phyloP scores from a whole-genome alignment of 1,284 basidiomycete species.

The Heterobasidion occidentale region DNA sequence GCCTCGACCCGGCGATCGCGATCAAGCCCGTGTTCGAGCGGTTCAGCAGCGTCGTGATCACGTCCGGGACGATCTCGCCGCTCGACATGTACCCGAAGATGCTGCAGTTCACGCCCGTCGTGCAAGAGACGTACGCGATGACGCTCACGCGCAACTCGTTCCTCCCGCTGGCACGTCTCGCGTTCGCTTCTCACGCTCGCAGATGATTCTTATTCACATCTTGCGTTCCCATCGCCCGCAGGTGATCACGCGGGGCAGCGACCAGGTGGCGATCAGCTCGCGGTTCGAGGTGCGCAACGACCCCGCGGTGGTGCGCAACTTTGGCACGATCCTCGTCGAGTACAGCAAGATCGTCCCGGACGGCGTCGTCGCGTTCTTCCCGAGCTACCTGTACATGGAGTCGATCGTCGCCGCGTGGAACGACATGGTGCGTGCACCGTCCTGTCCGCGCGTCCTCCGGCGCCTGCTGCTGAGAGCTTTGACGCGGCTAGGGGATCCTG shows the following conservation, averaged over 20 bases:
- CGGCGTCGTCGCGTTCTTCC: conserved; percentile 99
- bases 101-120: conserved; percentile 95
- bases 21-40: conserved; percentile 98
- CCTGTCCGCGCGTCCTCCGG: neutral
- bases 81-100: conserved; percentile 99
- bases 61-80: conserved; percentile 96
- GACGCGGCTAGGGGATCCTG: conserved; percentile 72
- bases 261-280: conserved; percentile 99
- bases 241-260: conserved; percentile 97
- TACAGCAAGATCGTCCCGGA: conserved; percentile 98
- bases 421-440: conserved; percentile 76
- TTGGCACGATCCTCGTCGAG: conserved; percentile 96
- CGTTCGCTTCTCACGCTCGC: neutral
- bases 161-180: conserved; percentile 74
- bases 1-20: conserved; percentile 94
- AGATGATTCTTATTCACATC: neutral
- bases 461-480: conserved; percentile 6
- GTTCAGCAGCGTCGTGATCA: conserved; percentile 98
- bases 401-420: conserved; percentile 99
- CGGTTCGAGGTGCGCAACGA: conserved; percentile 99
- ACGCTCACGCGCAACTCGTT: conserved; percentile 96
- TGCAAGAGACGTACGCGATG: conserved; percentile 98
- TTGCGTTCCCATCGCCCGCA: conserved; percentile 18
- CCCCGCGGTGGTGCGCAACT: conserved; percentile 97
- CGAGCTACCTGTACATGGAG: conserved; percentile 99